Evolutionary conservation across 441 rosid species (phyloP), one percentile per base, ranked within the genome.

Genomic region (Melianthus villosus): DNA sequence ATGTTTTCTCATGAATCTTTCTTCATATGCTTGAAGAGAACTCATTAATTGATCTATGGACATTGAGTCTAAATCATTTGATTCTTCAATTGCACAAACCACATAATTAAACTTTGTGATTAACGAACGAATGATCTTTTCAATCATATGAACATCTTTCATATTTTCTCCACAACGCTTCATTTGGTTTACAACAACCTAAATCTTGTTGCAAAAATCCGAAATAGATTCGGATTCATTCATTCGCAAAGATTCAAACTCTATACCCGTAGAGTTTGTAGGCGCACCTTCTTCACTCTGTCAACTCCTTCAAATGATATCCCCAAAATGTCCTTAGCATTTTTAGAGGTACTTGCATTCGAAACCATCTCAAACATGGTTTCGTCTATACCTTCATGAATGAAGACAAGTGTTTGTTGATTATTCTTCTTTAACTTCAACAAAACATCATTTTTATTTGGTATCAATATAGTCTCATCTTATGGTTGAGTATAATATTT

Each of bases 261-360:
- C 38, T n/a, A n/a, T n/a, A 2, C 30, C 42, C 39, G 3, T 8
- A 47, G 11, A 15, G 32, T 40, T 34, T 55, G 50, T 3, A 55
- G 16, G 2, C 35, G 44, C 1, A 46, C 20, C 22, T 22, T 44
- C 15, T 34, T 25, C 2, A 42, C 41, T 18, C 34, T 42, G 3
- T 34, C 25, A 1, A 22, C 22, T 27, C 50, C 34, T 11, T 30
- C 25, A 11, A 10, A 18, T 0, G 26, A 23, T 4, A 5, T 51
- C 12, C 14, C 11, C 1, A 51, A n/a, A 4, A 14, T 51, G 10
- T 50, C 35, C 14, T 26, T 12, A 0, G 17, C 51, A 9, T 9
- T 14, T 1, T 50, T 44, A 0, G 40, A 9, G 4, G 16, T 47
- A 4, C 5, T 25, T 3, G 42, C 37, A 3, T 7, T n/a, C 2